These are phyloP conservation scores for Russula griseocarnosa DNA, from an alignment of 768 basidiomycete genomes.

Conservation along the genomic window DNA sequence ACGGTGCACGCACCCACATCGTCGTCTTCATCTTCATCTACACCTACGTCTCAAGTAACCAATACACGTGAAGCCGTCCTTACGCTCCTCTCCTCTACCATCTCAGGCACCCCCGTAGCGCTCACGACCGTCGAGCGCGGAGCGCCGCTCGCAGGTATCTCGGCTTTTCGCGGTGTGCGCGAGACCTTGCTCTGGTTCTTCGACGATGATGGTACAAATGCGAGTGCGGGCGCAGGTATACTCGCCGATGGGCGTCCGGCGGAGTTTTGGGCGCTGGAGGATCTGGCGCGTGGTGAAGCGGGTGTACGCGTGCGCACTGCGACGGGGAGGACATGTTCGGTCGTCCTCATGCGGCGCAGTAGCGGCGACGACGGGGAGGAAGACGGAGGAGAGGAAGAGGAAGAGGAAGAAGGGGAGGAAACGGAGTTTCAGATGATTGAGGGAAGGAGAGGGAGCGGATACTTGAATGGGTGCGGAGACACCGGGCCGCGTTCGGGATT, in stretches of 20 bases:
- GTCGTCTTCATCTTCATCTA: conserved; percentile 30
- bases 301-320: conserved; percentile 51
- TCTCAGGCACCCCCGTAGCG: background rate
- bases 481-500: conserved; percentile 54
- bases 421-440: conserved; percentile 72
- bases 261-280: conserved; percentile 66
- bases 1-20: conserved; percentile 39
- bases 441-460: conserved; percentile 64
- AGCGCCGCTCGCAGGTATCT: conserved; percentile 53
- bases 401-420: conserved; percentile 49
- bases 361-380: conserved; percentile 33
- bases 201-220: conserved; percentile 30
- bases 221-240: conserved; percentile 43
- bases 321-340: conserved; percentile 63
- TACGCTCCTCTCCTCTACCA: conserved; percentile 8
- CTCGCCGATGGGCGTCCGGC: conserved; percentile 76
- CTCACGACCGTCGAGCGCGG: conserved; percentile 17
- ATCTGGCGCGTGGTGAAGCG: conserved; percentile 47
- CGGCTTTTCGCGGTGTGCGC: conserved; percentile 71
- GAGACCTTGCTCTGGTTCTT: conserved; percentile 71
- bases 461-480: conserved; percentile 57
- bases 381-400: conserved; percentile 37
- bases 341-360: conserved; percentile 44
- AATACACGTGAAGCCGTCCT: conserved; percentile 13
- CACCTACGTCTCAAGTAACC: conserved; percentile 34